Evolutionary conservation across 2,329 filamentous ascomycete genomes (phyloP).

Genomic region (Claviceps sorghi): DNA sequence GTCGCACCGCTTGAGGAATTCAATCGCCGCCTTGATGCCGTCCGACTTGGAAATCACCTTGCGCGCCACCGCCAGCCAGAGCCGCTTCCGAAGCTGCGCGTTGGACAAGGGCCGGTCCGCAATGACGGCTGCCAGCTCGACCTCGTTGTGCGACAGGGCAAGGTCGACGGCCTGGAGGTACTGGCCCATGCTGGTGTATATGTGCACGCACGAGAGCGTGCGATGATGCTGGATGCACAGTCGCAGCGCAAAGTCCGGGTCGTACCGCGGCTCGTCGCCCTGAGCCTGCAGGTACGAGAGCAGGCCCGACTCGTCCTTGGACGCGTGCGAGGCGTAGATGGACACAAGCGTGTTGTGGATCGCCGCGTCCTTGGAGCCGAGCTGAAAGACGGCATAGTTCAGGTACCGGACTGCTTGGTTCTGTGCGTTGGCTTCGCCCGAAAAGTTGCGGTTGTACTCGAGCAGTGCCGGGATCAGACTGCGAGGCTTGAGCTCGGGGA

Average conservation of each 20-base stretch:
- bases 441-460: slow-evolving; percentile 74
- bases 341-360: slow-evolving; percentile 96
- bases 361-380: slow-evolving; percentile 65
- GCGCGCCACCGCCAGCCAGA: slow-evolving; percentile 90
- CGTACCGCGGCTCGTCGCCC: slow-evolving; percentile 72
- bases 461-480: slow-evolving; percentile 86
- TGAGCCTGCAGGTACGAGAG: slow-evolving; percentile 84
- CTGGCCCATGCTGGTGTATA: slow-evolving; percentile 93
- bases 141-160: slow-evolving; percentile 74
- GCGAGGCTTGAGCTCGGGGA: slow-evolving; percentile 68
- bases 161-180: slow-evolving; percentile 88
- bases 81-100: slow-evolving; percentile 69
- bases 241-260: slow-evolving; percentile 89
- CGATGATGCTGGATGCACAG: slow-evolving; percentile 90
- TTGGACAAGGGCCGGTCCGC: slow-evolving; percentile 74
- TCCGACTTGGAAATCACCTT: slow-evolving; percentile 80
- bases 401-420: slow-evolving; percentile 94
- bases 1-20: slow-evolving; percentile 83
- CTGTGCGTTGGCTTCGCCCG: slow-evolving; percentile 46
- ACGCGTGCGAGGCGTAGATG: slow-evolving; percentile 78
- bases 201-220: slow-evolving; percentile 88
- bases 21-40: slow-evolving; percentile 84
- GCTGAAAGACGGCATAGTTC: slow-evolving; percentile 79
- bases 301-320: slow-evolving; percentile 70
- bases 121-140: slow-evolving; percentile 78